Base-by-base conservation (phyloP, 78 protist genomes). In the Guillardia theta region DNA sequence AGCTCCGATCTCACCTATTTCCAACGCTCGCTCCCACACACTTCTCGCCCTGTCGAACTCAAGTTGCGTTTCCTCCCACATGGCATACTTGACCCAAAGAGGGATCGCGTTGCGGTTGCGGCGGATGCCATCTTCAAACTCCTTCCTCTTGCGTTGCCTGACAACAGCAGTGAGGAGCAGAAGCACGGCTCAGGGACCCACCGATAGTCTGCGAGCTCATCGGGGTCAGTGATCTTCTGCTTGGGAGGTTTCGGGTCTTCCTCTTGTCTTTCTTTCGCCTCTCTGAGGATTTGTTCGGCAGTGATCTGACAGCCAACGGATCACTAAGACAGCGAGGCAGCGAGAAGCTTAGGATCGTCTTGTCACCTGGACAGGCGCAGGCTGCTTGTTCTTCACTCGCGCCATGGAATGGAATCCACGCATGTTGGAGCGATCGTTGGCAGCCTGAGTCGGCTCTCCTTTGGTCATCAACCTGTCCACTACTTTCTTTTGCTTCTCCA, bases 201-300 rank as follows among this genome's bases (percentile, higher is more conserved):
- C n/a, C 78, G 93, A 94, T 87, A 98, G 21, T 96, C 98, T 24
- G 93, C 97, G 50, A 99, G 96, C 95, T 99, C 99, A 4, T 97
- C 98, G 41, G 70, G 92, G 95, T 99, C 99, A 2, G 97, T 93
- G 37, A 99, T 96, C 48, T 88, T 94, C 94, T 97, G 98, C 88
- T 46, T 93, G 15, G 98, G 99, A 43, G 96, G 95, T 64, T 87
- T 76, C 70, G 39, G 93, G 39, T 48, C 48, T 53, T 62, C 96
- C 54, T 64, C 64, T 87, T 94, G 96, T 39, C 96, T 80, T 53
- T 97, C 98, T 48, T 19, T 33, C 21, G 99, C 98, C 93, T 98
- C 99, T 44, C 98, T 96, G 22, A 99, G 88, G 39, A 99, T 93
- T 95, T 99, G 99, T 94, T 99, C 99, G 18, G 99, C 99, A 0